Conservation (phyloP, 2,329 filamentous ascomycete genomes). For the Trichothecium roseum region DNA sequence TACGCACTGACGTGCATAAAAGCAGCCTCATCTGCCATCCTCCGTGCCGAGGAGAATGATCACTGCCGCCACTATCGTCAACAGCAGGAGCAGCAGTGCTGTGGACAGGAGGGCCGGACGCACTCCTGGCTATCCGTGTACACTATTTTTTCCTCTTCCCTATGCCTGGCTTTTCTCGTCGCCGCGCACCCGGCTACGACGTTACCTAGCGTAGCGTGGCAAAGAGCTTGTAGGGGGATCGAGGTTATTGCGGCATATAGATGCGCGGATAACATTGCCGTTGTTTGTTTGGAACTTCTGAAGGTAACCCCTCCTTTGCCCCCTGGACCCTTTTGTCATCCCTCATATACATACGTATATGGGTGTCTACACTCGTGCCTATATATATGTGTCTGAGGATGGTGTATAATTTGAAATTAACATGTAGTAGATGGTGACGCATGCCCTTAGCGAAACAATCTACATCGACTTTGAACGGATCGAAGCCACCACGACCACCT, state of each 20-base stretch:
- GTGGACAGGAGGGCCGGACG: too few species aligned
- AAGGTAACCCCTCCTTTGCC: neutral
- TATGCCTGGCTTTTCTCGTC: slow-evolving; percentile 5
- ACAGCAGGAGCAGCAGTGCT: too few species aligned
- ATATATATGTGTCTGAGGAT: too few species aligned
- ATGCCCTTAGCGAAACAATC: neutral
- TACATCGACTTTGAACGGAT: neutral
- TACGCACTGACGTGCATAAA: slow-evolving; percentile 5
- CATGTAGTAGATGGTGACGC: slow-evolving; percentile 3
- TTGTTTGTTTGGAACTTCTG: slow-evolving; percentile 1
- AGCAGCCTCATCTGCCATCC: slow-evolving; percentile 3
- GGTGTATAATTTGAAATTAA: too few species aligned
- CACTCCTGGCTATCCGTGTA: slow-evolving; percentile 4
- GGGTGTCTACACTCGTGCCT: too few species aligned
- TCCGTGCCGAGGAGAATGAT: neutral
- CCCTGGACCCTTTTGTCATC: neutral
- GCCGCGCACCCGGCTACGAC: slow-evolving; percentile 5
- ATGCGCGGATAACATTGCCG: slow-evolving; percentile 3
- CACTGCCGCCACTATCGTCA: too few species aligned
- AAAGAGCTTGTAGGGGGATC: slow-evolving; percentile 3
- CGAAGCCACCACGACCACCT: neutral
- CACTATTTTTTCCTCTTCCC: slow-evolving; percentile 2
- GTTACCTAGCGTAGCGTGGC: slow-evolving; percentile 4
- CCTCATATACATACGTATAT: too few species aligned
- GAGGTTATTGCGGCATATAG: slow-evolving; percentile 1